phyloP scores from a whole-genome alignment of 1,284 basidiomycete species.

The Cutaneotrichosporon cavernicola region DNA sequence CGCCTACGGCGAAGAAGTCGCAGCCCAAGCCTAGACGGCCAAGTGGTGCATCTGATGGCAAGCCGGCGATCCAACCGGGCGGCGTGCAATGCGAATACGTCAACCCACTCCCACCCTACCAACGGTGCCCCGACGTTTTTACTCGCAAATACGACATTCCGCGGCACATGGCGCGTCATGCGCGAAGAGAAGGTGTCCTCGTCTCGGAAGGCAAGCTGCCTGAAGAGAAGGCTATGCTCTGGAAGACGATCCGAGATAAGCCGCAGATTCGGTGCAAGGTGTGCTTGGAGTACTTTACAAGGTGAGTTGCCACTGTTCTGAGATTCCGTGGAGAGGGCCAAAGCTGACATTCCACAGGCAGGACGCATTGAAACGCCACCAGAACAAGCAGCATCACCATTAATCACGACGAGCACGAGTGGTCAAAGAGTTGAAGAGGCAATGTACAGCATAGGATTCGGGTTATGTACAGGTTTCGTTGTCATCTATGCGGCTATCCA shows the following conservation, averaged over 20 bases:
- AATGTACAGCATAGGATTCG: conserved; percentile 6
- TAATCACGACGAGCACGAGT: background rate
- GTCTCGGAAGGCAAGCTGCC: conserved; percentile 47
- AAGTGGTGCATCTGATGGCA: conserved; percentile 11
- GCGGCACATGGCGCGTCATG: conserved; percentile 51
- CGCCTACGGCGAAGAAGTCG: background rate
- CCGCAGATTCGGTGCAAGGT: conserved; percentile 43
- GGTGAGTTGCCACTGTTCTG: background rate
- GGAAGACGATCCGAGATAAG: conserved; percentile 49
- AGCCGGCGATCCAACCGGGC: conserved; percentile 23
- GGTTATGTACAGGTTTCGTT: background rate
- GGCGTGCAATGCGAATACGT: conserved; percentile 51
- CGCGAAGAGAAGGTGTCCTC: conserved; percentile 47
- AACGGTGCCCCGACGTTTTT: conserved; percentile 49
- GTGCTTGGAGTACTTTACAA: conserved; percentile 48
- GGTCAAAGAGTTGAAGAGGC: background rate
- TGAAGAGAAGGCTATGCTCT: conserved; percentile 48
- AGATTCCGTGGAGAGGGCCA: background rate
- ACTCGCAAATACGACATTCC: conserved; percentile 52
- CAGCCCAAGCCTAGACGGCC: conserved; percentile 9
- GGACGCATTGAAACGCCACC: conserved; percentile 51
- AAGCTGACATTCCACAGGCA: conserved; percentile 28
- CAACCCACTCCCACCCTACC: conserved; percentile 50
- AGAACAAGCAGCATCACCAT: conserved; percentile 40
- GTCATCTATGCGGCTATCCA: background rate